A percentile compares a stretch with the other conserved stretches of the same genome.
These are phyloP conservation scores for Lentithecium fluviatile DNA, from an alignment of 495 filamentous ascomycete genomes.

Conservation along the genomic window DNA sequence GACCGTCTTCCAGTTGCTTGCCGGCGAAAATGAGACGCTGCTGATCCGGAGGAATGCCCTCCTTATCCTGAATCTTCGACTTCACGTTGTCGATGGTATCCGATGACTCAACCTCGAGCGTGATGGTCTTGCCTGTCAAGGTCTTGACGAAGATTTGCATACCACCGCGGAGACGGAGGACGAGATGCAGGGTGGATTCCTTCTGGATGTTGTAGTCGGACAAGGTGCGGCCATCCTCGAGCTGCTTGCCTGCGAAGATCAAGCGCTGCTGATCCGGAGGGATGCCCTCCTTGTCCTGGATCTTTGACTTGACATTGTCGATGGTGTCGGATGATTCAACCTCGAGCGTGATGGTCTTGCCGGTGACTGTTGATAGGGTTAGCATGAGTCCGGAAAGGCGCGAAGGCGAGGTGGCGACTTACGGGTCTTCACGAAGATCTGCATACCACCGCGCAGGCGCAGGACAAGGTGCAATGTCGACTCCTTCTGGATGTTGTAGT, in stretches of 20 bases:
- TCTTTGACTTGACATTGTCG: constrained; percentile 88
- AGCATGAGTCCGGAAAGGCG: background rate
- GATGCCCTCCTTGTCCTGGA: constrained; percentile 77
- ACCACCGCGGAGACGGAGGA: constrained; percentile 70
- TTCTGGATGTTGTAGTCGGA: constrained; percentile 77
- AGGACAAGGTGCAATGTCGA: constrained; percentile 94
- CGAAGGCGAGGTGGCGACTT: constrained; percentile 46
- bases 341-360: constrained; percentile 98
- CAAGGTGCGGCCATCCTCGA: constrained; percentile 68
- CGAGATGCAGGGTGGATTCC: constrained; percentile 67
- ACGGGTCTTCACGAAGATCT: constrained; percentile 71
- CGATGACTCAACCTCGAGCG: constrained; percentile 66
- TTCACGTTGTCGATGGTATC: constrained; percentile 57
- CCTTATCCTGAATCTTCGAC: constrained; percentile 82
- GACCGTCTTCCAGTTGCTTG: constrained; percentile 88
- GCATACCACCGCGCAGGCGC: constrained; percentile 97
- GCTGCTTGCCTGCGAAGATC: constrained; percentile 72
- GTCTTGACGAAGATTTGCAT: constrained; percentile 78
- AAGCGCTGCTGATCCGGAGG: constrained; percentile 75
- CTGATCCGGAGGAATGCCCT: constrained; percentile 92
- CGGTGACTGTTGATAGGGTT: constrained; percentile 65
- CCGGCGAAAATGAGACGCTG: constrained; percentile 95
- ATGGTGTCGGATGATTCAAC: constrained; percentile 95
- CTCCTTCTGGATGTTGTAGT: constrained; percentile 99
- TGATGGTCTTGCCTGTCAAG: constrained; percentile 70